Evolutionary conservation across 768 basidiomycete genomes (phyloP).

Genomic region (Coprinellus aureogranulatus): DNA sequence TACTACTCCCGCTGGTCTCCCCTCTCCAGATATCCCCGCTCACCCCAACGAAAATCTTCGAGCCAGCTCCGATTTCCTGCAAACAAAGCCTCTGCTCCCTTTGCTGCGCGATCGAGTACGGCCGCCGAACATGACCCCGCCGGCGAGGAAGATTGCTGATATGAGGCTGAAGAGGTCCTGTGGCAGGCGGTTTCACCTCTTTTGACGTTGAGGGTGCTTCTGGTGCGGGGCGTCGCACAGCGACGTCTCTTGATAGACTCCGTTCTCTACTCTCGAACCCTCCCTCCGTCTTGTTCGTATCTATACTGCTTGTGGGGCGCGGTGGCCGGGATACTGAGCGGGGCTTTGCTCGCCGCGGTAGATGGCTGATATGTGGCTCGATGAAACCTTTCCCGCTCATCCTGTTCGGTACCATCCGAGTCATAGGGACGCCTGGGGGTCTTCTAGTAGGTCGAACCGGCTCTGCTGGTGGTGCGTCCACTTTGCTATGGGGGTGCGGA

Average conservation of each 20-base stretch:
- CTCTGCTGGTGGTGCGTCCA: not conserved
- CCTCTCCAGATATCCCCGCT: slow-evolving; percentile 9
- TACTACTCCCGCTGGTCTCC: not conserved
- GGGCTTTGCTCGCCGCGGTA: slow-evolving; percentile 14
- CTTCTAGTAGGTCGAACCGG: not conserved
- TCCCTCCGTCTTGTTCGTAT: slow-evolving; percentile 2
- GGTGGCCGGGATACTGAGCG: not conserved
- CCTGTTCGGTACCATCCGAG: slow-evolving; percentile 3
- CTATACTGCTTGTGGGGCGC: not conserved
- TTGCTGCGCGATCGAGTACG: not conserved
- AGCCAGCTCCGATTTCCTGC: slow-evolving; percentile 10
- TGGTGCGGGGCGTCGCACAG: not conserved
- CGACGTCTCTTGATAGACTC: not conserved
- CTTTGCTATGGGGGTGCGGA: not conserved
- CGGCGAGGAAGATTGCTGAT: slow-evolving; percentile 2
- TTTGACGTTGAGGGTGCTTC: not conserved
- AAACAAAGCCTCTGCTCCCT: slow-evolving; percentile 3
- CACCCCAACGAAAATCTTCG: slow-evolving; percentile 1
- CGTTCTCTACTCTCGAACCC: slow-evolving; percentile 1
- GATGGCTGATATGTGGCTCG: slow-evolving; percentile 18
- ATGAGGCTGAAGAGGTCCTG: not conserved
- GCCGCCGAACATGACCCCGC: not conserved
- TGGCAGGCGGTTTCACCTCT: not conserved
- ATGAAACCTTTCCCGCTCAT: slow-evolving; percentile 23
- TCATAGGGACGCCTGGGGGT: not conserved